Evolutionary conservation across 345 rosid genomes (phyloP).

Genomic region (Brassica napus): DNA sequence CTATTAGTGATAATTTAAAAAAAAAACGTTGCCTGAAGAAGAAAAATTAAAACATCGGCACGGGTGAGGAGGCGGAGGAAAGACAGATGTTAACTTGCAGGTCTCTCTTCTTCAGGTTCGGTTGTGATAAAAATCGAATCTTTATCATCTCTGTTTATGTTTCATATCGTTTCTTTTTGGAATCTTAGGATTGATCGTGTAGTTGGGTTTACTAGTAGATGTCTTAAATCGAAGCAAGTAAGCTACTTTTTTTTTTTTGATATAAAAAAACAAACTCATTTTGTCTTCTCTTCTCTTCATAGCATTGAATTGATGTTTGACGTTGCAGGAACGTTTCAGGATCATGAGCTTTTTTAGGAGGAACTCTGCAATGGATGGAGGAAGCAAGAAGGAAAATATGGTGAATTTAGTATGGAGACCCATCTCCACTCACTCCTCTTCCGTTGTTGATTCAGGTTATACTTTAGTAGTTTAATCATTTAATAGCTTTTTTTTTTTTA

Average conservation of each 20-base stretch:
- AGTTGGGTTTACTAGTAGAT: slow-evolving; percentile 39
- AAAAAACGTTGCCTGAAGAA: too few relatives aligned
- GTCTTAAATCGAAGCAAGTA: slow-evolving; percentile 40
- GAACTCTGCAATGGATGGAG: slow-evolving; percentile 40
- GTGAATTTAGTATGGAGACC: slow-evolving; percentile 57
- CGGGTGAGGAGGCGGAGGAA: slow-evolving; percentile 8
- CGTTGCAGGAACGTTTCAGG: slow-evolving; percentile 40
- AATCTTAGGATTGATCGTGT: slow-evolving; percentile 43
- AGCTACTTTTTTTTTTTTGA: background rate
- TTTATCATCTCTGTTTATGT: background rate
- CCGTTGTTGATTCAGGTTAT: slow-evolving; percentile 45
- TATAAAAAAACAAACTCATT: too few relatives aligned
- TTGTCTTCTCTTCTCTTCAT: background rate
- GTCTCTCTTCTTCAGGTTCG: slow-evolving; percentile 30
- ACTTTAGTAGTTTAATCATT: background rate
- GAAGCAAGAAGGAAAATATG: slow-evolving; percentile 44
- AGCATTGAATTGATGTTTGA: background rate
- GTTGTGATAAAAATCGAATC: slow-evolving; percentile 8
- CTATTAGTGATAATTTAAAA: too few relatives aligned
- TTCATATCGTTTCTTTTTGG: background rate
- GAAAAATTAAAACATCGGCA: background rate
- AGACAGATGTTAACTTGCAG: slow-evolving; percentile 28
- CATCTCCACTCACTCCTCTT: slow-evolving; percentile 49
- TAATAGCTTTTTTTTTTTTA: background rate
- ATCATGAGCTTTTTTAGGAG: slow-evolving; percentile 40